phyloP scores from a whole-genome alignment of 2,329 filamentous ascomycete species.

The Monilinia fructigena region DNA sequence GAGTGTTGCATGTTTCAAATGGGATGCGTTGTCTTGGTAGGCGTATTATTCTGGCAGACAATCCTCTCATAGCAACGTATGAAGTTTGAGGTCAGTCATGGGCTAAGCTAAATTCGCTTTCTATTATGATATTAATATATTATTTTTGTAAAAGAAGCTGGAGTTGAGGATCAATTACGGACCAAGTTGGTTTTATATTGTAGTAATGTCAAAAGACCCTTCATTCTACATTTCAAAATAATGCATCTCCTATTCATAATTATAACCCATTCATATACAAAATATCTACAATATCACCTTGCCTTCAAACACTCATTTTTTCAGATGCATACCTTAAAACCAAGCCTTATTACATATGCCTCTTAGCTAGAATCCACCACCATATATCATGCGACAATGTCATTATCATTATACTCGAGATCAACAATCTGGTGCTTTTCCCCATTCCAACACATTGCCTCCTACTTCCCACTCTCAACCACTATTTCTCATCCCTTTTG shows the following conservation, averaged over 20 bases:
- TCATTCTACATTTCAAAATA: not conserved
- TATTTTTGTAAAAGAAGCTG: too few relatives aligned
- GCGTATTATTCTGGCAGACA: too few relatives aligned
- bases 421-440: not conserved
- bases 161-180: too few relatives aligned
- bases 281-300: not conserved
- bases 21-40: too few relatives aligned
- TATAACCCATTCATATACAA: not conserved
- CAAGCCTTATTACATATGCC: not conserved
- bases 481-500: not conserved
- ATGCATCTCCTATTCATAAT: not conserved
- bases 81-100: too few relatives aligned
- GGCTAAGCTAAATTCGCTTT: too few relatives aligned
- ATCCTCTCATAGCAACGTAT: too few relatives aligned
- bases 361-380: not conserved
- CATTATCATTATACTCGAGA: not conserved
- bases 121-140: too few relatives aligned
- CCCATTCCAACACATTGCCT: not conserved
- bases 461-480: not conserved
- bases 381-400: not conserved
- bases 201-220: not conserved
- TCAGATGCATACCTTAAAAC: not conserved
- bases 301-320: not conserved
- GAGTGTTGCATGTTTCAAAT: too few relatives aligned
- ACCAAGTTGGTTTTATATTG: not conserved